Conservation (phyloP, 2,329 filamentous ascomycete genomes). For the Claviceps sp. region DNA sequence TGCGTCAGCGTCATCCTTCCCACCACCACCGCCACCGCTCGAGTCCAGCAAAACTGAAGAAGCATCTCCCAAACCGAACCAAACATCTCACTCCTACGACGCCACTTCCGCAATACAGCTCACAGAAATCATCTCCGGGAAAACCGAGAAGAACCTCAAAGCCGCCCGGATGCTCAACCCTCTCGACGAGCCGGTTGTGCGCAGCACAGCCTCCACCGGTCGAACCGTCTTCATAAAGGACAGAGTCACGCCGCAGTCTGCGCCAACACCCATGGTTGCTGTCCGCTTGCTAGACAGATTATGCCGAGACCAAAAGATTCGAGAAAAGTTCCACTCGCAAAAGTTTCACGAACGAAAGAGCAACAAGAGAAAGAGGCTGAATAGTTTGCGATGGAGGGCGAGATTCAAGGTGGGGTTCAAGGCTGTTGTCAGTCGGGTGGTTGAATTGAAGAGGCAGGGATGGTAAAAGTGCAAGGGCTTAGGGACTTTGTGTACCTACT, state of each 20-base stretch:
- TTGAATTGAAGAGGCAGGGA: conserved; percentile 61
- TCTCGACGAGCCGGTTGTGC: conserved; percentile 16
- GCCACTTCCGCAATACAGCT: conserved; percentile 19
- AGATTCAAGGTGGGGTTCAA: conserved; percentile 59
- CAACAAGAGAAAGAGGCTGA: conserved; percentile 63
- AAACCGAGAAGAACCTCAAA: conserved; percentile 13
- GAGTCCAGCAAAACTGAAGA: background rate
- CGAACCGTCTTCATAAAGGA: conserved; percentile 26
- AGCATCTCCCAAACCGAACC: background rate
- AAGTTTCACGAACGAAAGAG: conserved; percentile 63
- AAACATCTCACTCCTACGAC: conserved; percentile 1
- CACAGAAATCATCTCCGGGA: conserved; percentile 21
- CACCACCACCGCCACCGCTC: conserved; percentile 8
- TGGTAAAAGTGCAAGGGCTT: conserved; percentile 40
- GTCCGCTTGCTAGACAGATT: conserved; percentile 28
- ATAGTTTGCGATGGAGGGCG: conserved; percentile 52
- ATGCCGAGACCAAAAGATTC: conserved; percentile 41
- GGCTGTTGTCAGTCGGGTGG: conserved; percentile 48
- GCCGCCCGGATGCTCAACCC: conserved; percentile 12
- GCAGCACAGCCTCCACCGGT: conserved; percentile 21
- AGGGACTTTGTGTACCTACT: background rate
- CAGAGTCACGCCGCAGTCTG: conserved; percentile 14
- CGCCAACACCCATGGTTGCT: conserved; percentile 29
- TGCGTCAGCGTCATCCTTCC: conserved; percentile 7
- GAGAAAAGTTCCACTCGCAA: conserved; percentile 42